Evolutionary conservation across 2,329 filamentous ascomycete genomes (phyloP), one percentile per base, ranked within the genome.

Genomic region (Cercospora canescens): DNA sequence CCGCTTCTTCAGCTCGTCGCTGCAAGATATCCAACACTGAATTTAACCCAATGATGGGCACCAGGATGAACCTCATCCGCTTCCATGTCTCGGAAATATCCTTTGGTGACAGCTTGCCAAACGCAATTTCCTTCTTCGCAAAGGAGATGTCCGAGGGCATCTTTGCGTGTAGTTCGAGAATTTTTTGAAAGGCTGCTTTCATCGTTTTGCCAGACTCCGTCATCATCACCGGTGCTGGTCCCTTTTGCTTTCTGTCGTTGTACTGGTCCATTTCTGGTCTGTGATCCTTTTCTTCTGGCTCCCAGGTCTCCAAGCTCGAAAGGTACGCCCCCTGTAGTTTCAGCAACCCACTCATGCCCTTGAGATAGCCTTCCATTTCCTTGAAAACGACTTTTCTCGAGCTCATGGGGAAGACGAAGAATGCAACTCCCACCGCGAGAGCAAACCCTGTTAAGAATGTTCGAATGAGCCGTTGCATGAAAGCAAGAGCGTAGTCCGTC

Each of bases 11-110:
- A 1, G 88, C 87, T 18, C 88, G 80, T 12, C 89, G 84, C 70
- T 89, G 85, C 68, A 93, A 89, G 2, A 93, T 87, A 75, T 92
- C 90, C 39, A 91, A 86, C 2, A 92, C 84, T 0, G 90, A 90
- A 52, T 84, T 85, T 64, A 93, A 83, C 0, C 90, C 90, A 8
- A 87, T 79, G 16, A 91, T 76, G 0, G 91, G 90, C n/a, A 91
- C 83, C 72, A 90, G 82, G 32, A 91, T 84, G 4, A 80, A 79
- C n/a, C 88, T 85, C 37, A 92, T 77, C 8, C 87, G 79, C 60
- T 82, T 83, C 72, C 86, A 88, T 6, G 91, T 83, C 39, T 85
- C 78, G 52, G 86, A 82, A 9, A 92, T 78, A 66, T 93, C 89
- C 62, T 88, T 84, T 0, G 88, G 84, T 14, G 84, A 83, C 6